A percentile compares a stretch with the other conserved stretches of the same genome.
Evolutionary conservation across 108 stramenopile genomes (phyloP).

Genomic region (Conticribra guillardii): DNA sequence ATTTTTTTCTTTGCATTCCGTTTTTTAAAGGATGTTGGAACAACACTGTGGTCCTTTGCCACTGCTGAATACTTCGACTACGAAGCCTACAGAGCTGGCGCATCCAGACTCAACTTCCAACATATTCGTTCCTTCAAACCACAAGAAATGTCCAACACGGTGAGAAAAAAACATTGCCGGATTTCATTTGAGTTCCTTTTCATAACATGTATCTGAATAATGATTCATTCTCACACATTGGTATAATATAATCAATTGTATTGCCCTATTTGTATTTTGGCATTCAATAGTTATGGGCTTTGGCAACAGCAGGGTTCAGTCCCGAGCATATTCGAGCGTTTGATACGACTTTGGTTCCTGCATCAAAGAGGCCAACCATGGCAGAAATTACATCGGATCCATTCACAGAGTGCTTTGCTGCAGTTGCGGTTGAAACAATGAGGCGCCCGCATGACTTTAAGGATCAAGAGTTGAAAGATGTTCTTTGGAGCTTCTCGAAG

Average conservation of each 20-base stretch:
- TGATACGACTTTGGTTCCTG: conserved; percentile 71
- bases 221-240: no score
- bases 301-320: conserved; percentile 72
- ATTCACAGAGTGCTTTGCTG: conserved; percentile 59
- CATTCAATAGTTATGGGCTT: conserved; percentile 55
- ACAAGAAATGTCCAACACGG: conserved; percentile 76
- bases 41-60: conserved; percentile 79
- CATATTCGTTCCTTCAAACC: conserved; percentile 66
- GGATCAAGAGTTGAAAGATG: conserved; percentile 83
- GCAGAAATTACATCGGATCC: conserved; percentile 53
- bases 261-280: not conserved
- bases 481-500: conserved; percentile 79
- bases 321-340: conserved; percentile 60
- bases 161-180: not conserved
- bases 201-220: not conserved
- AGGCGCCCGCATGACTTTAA: conserved; percentile 78
- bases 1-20: no score
- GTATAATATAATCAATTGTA: not conserved
- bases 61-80: conserved; percentile 63
- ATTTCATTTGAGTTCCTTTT: not conserved
- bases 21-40: conserved; percentile 75
- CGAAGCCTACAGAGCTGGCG: conserved; percentile 58
- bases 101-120: conserved; percentile 53
- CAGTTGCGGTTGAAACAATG: conserved; percentile 71
- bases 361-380: conserved; percentile 37